A percentile compares a stretch with the other conserved stretches of the same genome.
Conservation (phyloP, 1,284 basidiomycete genomes). For the Golubevia sp. region DNA sequence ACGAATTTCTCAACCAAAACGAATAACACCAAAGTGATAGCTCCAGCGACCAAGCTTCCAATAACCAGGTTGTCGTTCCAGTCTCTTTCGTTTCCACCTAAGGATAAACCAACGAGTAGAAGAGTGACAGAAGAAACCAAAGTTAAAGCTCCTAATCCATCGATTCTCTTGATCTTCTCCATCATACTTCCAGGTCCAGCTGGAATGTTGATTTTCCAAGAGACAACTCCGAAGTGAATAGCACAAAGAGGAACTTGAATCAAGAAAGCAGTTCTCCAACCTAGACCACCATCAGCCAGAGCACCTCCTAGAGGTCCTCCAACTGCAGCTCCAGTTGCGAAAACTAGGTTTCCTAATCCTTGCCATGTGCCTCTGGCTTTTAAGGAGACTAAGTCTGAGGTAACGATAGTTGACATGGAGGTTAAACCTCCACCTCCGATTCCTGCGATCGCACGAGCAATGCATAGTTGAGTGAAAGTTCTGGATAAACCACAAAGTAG, state of each 20-base stretch:
- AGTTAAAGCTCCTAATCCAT: conserved; percentile 60
- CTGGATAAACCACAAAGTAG: conserved; percentile 53
- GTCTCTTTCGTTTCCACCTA: conserved; percentile 53
- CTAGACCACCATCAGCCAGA: conserved; percentile 41
- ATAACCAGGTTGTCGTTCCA: conserved; percentile 61
- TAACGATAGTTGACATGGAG: conserved; percentile 63
- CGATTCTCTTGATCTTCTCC: conserved; percentile 63
- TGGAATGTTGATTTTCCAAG: conserved; percentile 62
- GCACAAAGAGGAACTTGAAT: conserved; percentile 61
- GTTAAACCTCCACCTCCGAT: conserved; percentile 65
- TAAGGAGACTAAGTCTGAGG: conserved; percentile 63
- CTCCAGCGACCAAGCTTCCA: conserved; percentile 68
- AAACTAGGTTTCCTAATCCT: conserved; percentile 58
- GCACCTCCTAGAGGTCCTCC: conserved; percentile 53
- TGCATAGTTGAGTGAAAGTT: conserved; percentile 50
- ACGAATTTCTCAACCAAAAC: conserved; percentile 65
- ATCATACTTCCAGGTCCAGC: conserved; percentile 57
- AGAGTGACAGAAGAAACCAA: conserved; percentile 59
- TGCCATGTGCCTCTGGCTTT: conserved; percentile 64
- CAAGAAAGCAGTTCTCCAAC: conserved; percentile 58
- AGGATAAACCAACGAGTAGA: conserved; percentile 58
- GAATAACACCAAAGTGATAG: conserved; percentile 69
- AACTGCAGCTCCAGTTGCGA: conserved; percentile 57
- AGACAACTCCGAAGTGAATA: conserved; percentile 60
- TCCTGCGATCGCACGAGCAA: conserved; percentile 63